Evolutionary conservation across 495 filamentous ascomycete genomes (phyloP), one percentile per base, ranked within the genome.

Genomic region (Aspergillus nidulans): DNA sequence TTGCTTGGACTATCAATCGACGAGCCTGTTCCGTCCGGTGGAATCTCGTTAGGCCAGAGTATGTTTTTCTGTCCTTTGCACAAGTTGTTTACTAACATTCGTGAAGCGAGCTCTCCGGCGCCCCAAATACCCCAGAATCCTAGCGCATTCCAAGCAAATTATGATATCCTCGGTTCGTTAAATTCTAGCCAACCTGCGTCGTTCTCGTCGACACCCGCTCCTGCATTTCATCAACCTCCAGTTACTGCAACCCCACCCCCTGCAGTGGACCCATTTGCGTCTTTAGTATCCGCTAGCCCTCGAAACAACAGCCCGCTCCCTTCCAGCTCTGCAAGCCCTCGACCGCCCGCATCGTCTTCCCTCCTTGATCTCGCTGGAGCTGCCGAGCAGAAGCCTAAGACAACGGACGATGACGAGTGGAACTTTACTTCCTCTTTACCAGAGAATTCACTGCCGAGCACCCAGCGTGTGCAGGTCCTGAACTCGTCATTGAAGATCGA

Each of bases 381-480:
- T 4, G 53, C 9, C 15, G 30, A 51, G 41, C 50, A 66, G 21
- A 49, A 63, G 20, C 54, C 49, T 61, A 71, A 46, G 62, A 23
- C 72, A 23, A 55, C 65, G 24, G 73, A 64, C 59, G 76, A 85
- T 49, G 94, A 98, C 57, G 94, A 98, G 61, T 98, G 94, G 94
- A 84, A 85, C 32, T 98, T 97, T 63, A 79, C 89, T 7, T 97
- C 94, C 4, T 88, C 94, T 0, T 74, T 97, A 3, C 91, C 91
- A 0, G 82, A 86, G 24, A 75, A 68, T 28, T 57, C 70, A 1
- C 69, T 82, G 1, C 77, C 80, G 10, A 81, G 77, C 23, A 74
- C 76, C 0, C 81, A 91, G 55, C 76, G 79, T 13, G 65, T 96
- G 13, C 64, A 76, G 7, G 84, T 92, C 51, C 69, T 79, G 44